Evolutionary conservation across 305 asterid genomes (phyloP).

Genomic region (Fraxinus nigra): DNA sequence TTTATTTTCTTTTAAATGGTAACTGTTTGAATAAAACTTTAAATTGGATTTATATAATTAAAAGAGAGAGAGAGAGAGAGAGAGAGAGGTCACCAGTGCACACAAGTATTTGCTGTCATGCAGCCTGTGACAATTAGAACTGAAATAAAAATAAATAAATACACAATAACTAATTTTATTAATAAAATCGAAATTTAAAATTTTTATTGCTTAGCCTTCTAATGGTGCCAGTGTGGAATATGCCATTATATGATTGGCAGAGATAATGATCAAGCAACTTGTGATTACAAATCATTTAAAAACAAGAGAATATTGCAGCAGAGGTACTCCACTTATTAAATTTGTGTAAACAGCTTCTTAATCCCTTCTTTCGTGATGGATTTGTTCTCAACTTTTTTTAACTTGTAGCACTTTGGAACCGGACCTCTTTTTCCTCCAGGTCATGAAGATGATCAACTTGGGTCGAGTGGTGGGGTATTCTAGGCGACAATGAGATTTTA

Average conservation of each 20-base stretch:
- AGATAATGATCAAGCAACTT: background rate
- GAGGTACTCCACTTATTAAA: background rate
- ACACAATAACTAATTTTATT: background rate
- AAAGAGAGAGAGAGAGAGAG: no score
- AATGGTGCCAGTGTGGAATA: conserved; percentile 6
- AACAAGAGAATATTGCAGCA: background rate
- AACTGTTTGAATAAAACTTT: background rate
- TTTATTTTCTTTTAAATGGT: background rate
- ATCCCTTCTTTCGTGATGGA: background rate
- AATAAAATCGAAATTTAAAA: background rate
- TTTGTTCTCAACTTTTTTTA: background rate
- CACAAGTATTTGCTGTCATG: background rate
- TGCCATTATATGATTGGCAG: background rate
- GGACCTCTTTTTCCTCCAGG: no score
- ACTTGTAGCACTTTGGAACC: background rate
- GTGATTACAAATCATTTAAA: background rate
- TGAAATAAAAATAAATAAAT: background rate
- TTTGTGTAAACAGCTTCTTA: background rate
- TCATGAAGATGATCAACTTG: background rate
- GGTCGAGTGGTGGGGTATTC: background rate
- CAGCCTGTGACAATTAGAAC: background rate
- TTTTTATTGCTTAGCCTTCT: background rate
- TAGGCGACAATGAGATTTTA: background rate
- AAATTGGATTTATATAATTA: no score
- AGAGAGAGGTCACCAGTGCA: background rate